Evolutionary conservation across 768 basidiomycete species (phyloP), one percentile per base, ranked within the genome.

Genomic region (Serendipita indica): DNA sequence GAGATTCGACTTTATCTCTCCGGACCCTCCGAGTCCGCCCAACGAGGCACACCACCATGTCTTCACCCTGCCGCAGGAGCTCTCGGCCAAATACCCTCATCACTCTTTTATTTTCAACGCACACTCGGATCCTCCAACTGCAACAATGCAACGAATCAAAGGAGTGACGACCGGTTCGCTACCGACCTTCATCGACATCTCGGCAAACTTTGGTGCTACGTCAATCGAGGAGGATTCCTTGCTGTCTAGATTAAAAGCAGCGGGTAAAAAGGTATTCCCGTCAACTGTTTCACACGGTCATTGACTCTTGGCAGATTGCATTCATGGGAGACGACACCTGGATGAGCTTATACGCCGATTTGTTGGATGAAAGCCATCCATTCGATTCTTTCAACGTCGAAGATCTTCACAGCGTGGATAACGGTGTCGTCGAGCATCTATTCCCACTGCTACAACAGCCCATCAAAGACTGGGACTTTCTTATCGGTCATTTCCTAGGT

Each of bases 311-410:
- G 60, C 73, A 86, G 78, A 71, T 89, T 57, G 89, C 86, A 1
- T 86, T 97, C 68, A 89, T 89, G 82, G 94, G 96, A 0, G 94
- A 98, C 66, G 91, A 98, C 68, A 99, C 96, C 0, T 99, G 96
- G 96, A 79, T 86, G 70, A 79, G 83, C 1, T 79, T 93, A 12
- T 99, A 92, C 66, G 89, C 93, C 0, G 72, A 78, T 57, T 72
- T 80, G 3, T 91, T 97, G 63, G 74, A 77, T 28, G 81, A 86
- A 75, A 76, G 84, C 0, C 85, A 81, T 66, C 84, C 93, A 0
- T 98, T 82, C 67, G 93, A 96, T 69, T 96, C 92, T 0, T 98
- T 99, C 77, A 92, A 98, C 69, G 96, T 99, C 60, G 96, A 98
- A 69, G 96, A 98, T 68, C 76, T 99, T 2, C 92, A 99, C 66